These are phyloP conservation scores for Vicia sativa DNA, from an alignment of 306 rosid genomes.

Conservation along the genomic window DNA sequence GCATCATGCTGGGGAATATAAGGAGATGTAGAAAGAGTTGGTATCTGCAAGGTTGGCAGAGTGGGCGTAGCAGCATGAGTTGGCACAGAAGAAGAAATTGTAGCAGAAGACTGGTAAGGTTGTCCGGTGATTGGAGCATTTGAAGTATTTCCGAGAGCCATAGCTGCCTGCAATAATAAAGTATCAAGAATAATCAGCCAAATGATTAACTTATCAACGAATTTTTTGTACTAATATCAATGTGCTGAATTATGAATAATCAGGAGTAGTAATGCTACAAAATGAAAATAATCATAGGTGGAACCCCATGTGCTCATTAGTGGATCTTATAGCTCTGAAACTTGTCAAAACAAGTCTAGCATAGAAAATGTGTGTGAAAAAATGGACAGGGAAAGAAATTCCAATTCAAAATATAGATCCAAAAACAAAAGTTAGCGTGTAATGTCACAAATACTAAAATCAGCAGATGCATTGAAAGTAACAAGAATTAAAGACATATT, in stretches of 20 bases:
- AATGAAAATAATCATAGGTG: slow-evolving; percentile 2
- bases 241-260: neutral
- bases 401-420: slow-evolving; percentile 20
- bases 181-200: slow-evolving; percentile 28
- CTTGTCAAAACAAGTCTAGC: slow-evolving; percentile 14
- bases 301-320: neutral
- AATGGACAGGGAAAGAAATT: neutral
- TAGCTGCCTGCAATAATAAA: slow-evolving; percentile 51
- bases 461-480: slow-evolving; percentile 19
- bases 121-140: slow-evolving; percentile 53
- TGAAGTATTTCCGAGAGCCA: slow-evolving; percentile 56
- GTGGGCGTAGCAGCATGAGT: slow-evolving; percentile 43
- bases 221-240: neutral
- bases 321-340: neutral
- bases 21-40: slow-evolving; percentile 47
- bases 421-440: neutral
- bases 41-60: slow-evolving; percentile 51
- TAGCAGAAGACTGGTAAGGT: slow-evolving; percentile 49
- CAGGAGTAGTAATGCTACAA: no score
- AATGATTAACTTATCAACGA: slow-evolving; percentile 25
- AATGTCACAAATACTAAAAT: slow-evolving; percentile 14
- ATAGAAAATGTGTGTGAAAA: slow-evolving; percentile 1
- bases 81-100: slow-evolving; percentile 44
- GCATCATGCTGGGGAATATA: slow-evolving; percentile 45
- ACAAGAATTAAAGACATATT: slow-evolving; percentile 16